Evolutionary conservation across 2,329 filamentous ascomycete genomes (phyloP), one percentile per base, ranked within the genome.

Genomic region (Mollisiaceae sp.): DNA sequence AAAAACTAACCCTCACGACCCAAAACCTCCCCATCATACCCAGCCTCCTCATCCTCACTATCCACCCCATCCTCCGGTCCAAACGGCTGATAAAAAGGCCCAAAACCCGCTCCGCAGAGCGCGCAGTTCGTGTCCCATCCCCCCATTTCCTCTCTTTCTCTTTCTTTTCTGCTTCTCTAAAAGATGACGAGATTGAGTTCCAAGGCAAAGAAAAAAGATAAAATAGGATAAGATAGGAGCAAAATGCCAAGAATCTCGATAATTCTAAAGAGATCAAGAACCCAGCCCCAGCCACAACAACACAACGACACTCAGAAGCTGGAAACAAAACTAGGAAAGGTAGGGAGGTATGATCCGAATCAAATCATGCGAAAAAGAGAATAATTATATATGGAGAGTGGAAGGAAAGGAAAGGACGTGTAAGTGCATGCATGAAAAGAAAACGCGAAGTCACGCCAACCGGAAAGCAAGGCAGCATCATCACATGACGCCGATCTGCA

Each of bases 41-140:
- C 63, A 9, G n/a, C 8, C 9, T 18, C 22, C 50, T 35, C 50
- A 18, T 20, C 45, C 4, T 20, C n/a, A 5, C 14, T 20, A 6
- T 20, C 39, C 43, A 47, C 8, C 11, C 11, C 20, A 6, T 14
- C 45, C 20, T 35, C 50, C 24, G 18, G 35, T 27, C 43, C 52
- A n/a, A 65, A 67, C 2, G 63, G 38, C 43, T 63, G 47, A 55
- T 32, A 56, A 36, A 35, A n/a, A 56, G 27, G 6, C 6, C 39
- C 14, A 36, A 68, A 65, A 2, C 64, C 55, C 0, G 50, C 66
- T n/a, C 57, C 62, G 54, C 68, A 70, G 47, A 70, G 50, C 8
- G 66, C 66, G 36, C 68, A 67, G 32, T 67, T 54, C 27, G 65
- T 38, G 39, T 65, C 55, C 66, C 66, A 70, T 22, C 62, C 64